These are phyloP conservation scores for Cercospora sesami DNA, from an alignment of 2,329 filamentous ascomycete species.

Conservation along the genomic window DNA sequence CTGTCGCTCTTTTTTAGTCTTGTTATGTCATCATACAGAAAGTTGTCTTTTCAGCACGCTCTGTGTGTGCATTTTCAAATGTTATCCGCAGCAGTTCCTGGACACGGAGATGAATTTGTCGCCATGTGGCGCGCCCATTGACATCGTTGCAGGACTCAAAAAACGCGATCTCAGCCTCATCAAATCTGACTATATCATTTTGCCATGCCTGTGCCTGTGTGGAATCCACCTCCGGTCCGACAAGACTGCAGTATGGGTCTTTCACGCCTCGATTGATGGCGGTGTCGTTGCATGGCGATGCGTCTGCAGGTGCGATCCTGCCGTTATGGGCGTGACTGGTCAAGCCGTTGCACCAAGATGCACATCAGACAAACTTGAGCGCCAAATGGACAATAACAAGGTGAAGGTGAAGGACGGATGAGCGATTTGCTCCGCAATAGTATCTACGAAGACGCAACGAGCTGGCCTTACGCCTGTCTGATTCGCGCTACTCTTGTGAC, in stretches of 20 bases:
- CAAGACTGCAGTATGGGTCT: background rate
- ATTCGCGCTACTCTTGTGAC: background rate
- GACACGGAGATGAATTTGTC: background rate
- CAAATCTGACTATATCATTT: background rate
- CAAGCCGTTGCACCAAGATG: background rate
- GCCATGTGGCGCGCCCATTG: background rate
- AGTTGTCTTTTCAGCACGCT: background rate
- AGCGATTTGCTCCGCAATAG: background rate
- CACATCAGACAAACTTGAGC: background rate
- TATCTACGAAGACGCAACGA: background rate
- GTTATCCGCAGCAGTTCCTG: background rate
- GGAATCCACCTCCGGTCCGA: background rate
- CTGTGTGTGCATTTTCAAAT: background rate
- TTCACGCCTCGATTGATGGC: background rate
- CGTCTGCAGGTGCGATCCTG: background rate
- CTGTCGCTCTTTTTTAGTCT: background rate
- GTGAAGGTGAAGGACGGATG: background rate
- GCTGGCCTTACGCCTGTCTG: no score
- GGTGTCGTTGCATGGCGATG: background rate
- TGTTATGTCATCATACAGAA: background rate
- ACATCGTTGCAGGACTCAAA: background rate
- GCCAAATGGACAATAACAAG: background rate
- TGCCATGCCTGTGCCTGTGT: background rate
- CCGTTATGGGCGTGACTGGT: background rate
- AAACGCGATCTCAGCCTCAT: no score